These are phyloP conservation scores for Xylariaceae sp. DNA, from an alignment of 2,329 filamentous ascomycete species.

Conservation along the genomic window DNA sequence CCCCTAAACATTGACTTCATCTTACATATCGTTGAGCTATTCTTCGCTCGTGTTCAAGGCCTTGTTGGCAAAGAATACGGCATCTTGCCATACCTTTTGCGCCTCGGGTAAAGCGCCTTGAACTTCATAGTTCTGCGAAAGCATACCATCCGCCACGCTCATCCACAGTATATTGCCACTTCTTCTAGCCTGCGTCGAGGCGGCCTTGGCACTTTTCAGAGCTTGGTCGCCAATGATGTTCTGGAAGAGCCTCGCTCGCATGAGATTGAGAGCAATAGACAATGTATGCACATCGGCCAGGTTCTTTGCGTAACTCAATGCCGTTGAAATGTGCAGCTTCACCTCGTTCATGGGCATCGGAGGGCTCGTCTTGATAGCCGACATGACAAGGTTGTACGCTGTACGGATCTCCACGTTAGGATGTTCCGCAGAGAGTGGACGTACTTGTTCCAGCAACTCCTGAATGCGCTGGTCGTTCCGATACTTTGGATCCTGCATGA, in stretches of 20 bases:
- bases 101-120: conserved; percentile 59
- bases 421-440: conserved; percentile 62
- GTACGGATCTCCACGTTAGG: conserved; percentile 70
- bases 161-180: conserved; percentile 71
- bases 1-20: background rate
- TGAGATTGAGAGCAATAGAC: conserved; percentile 77
- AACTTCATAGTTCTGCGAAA: conserved; percentile 68
- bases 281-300: conserved; percentile 73
- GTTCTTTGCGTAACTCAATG: conserved; percentile 63
- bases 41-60: conserved; percentile 24
- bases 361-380: conserved; percentile 58
- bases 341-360: conserved; percentile 65
- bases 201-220: conserved; percentile 68
- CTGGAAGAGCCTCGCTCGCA: conserved; percentile 77
- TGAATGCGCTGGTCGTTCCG: conserved; percentile 54
- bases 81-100: conserved; percentile 37
- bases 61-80: conserved; percentile 26
- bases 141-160: conserved; percentile 74
- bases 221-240: conserved; percentile 77
- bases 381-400: conserved; percentile 70
- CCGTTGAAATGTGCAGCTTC: conserved; percentile 71
- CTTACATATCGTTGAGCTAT: conserved; percentile 2
- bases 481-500: conserved; percentile 59
- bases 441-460: conserved; percentile 59
- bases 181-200: conserved; percentile 60